Evolutionary conservation across 2,329 filamentous ascomycete genomes (phyloP), one percentile per base, ranked within the genome.

Genomic region (Scedosporium boydii): DNA sequence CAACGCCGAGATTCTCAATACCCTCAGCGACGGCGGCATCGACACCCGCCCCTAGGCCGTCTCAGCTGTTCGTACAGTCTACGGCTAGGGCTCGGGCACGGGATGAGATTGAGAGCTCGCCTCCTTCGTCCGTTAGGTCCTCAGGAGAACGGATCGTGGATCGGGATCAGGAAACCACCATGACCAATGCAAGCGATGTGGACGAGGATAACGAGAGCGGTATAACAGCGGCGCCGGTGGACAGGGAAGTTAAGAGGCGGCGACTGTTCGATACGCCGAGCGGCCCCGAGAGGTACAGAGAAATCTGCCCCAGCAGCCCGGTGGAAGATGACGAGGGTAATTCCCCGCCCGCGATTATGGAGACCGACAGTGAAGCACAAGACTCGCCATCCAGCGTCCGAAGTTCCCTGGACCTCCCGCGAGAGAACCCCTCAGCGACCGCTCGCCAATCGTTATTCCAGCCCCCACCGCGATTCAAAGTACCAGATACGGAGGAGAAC

Each of bases 61-160:
- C 51, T 38, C 60, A 62, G 60, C 51, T 62, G 3, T 62, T 62
- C 26, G 14, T 62, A 3, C 51, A 56, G 4, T 46, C 53, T 10
- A 55, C 51, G 14, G 34, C 14, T 26, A 42, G 60, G 41, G 18
- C 51, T 21, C 7, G 60, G 41, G 38, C 55, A 16, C 42, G 26
- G 34, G 60, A 62, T 34, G 60, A 62, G 7, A 62, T 62, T 58
- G 60, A 62, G 41, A 58, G 53, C 53, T 62, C 60, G 18, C 60
- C 60, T 10, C 34, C 60, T 6, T n/a, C 23, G 21, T 62, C 60
- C 34, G 51, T 34, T n/a, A 26, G n/a, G 6, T 38, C 14, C 26
- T 21, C 26, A 10, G 7, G 29, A 6, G 14, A 4, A 12, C 23
- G 5, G 2, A 1, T 6, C 29, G 29, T 6, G 6, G 14, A 27